A percentile compares a stretch with the other conserved stretches of the same genome.
Evolutionary conservation across 306 rosid genomes (phyloP).

Genomic region (Lathyrus tuberosus): DNA sequence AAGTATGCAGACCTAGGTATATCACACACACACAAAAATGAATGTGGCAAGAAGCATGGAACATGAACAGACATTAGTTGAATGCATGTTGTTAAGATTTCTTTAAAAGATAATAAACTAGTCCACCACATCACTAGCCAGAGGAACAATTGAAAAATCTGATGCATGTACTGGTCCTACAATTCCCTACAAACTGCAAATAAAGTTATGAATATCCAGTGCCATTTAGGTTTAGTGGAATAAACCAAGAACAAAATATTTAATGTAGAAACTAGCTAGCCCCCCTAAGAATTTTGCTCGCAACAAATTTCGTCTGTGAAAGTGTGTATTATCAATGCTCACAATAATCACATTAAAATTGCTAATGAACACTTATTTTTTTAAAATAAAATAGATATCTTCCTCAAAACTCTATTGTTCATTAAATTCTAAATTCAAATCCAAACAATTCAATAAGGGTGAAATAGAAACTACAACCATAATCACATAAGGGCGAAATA

Average conservation of each 20-base stretch:
- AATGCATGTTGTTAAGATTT: conserved; percentile 1
- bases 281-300: conserved; percentile 51
- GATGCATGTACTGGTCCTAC: conserved; percentile 33
- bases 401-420: too few relatives aligned
- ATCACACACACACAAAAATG: too few relatives aligned
- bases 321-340: conserved; percentile 73
- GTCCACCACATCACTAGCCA: not conserved
- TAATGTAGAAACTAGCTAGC: conserved; percentile 43
- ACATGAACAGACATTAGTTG: too few relatives aligned
- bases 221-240: conserved; percentile 38
- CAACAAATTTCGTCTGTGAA: conserved; percentile 70
- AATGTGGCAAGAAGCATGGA: too few relatives aligned
- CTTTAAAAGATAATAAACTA: conserved; percentile 27
- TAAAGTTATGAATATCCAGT: conserved; percentile 33
- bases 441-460: too few relatives aligned
- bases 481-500: too few relatives aligned
- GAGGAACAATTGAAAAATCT: conserved; percentile 30
- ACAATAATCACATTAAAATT: too few relatives aligned
- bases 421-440: too few relatives aligned
- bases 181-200: conserved; percentile 33
- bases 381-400: too few relatives aligned
- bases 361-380: too few relatives aligned
- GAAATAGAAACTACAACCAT: too few relatives aligned
- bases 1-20: too few relatives aligned
- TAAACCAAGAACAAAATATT: conserved; percentile 18